A percentile compares a stretch with the other conserved stretches of the same genome.
These are phyloP conservation scores for Neohortaea acidophila DNA, from an alignment of 495 filamentous ascomycete genomes.

Conservation along the genomic window DNA sequence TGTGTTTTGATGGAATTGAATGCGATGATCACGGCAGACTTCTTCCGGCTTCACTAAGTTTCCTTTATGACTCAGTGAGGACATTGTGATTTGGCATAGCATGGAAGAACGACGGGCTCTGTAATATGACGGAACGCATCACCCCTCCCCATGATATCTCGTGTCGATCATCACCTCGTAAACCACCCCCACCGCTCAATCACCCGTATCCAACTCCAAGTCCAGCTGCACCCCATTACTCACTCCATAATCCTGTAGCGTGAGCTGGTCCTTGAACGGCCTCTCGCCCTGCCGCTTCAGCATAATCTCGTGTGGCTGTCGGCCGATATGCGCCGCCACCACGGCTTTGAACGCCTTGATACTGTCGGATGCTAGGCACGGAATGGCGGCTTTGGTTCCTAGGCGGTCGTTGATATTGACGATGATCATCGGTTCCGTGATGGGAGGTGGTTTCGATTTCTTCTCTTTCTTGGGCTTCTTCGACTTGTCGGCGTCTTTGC, in stretches of 20 bases:
- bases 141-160: no score
- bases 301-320: slow-evolving; percentile 78
- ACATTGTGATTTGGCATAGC: no score
- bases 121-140: no score
- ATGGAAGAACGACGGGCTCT: no score
- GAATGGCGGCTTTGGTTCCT: slow-evolving; percentile 79
- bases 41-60: neutral
- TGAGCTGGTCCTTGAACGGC: slow-evolving; percentile 80
- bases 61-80: neutral
- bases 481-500: neutral
- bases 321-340: slow-evolving; percentile 73
- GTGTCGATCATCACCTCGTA: neutral
- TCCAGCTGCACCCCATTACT: slow-evolving; percentile 81
- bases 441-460: slow-evolving; percentile 21
- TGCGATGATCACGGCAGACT: neutral
- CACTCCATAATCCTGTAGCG: slow-evolving; percentile 76
- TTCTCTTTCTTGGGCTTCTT: slow-evolving; percentile 12
- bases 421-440: slow-evolving; percentile 68
- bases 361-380: slow-evolving; percentile 65
- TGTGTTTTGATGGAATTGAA: slow-evolving; percentile 47
- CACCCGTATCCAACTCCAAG: slow-evolving; percentile 32
- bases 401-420: slow-evolving; percentile 85
- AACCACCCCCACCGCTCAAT: slow-evolving; percentile 4
- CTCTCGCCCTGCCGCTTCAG: slow-evolving; percentile 81
- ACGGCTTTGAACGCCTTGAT: slow-evolving; percentile 75